Base-by-base conservation (phyloP, 345 rosid species). In the Citrus mangshanensis region DNA sequence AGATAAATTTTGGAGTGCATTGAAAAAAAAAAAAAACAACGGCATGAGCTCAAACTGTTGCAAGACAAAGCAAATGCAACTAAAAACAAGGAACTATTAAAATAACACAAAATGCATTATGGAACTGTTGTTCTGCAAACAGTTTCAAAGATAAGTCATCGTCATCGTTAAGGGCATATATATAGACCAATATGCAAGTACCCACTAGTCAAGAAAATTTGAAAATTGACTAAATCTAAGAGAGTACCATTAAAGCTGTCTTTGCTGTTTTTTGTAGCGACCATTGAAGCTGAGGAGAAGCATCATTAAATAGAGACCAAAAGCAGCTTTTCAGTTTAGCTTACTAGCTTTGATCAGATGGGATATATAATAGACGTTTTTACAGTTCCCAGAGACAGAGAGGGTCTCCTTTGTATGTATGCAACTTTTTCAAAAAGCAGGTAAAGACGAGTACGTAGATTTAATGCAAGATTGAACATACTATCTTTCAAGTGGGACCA, bases 211-310 rank as follows among this genome's bases (percentile, higher is more conserved):
- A 12, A 42, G 18, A 49, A 28, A 64, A 7, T 27, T 9, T 4
- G 49, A 51, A 55, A 32, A 49, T 14, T 61, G 69, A 75, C 21
- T 42, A 69, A 54, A 34, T 4, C 21, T 9, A 10, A 27, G 40
- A 46, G 71, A 59, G 75, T 80, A 77, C 81, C 83, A 74, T 63
- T 73, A 84, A 84, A 77, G 83, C 77, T 14, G 77, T 25, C 69
- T 30, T 18, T 34, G 38, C 22, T 59, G 69, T 67, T 35, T 67
- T 35, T 46, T 2, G 42, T 80, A 72, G 86, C 49, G 69, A 68
- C 61, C 19, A 68, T 19, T 24, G 64, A 66, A 66, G 46, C 25
- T 9, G 49, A 10, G 56, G 54, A 40, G 61, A 22, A 75, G 58
- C 72, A 78, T 55, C 65, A n/a, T 34, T 79, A 70, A 58, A 37